Percentiles rank a stretch among this genome's conserved stretches.
phyloP scores from a whole-genome alignment of 352 stramenopile species.

The Globisporangium irregulare region DNA sequence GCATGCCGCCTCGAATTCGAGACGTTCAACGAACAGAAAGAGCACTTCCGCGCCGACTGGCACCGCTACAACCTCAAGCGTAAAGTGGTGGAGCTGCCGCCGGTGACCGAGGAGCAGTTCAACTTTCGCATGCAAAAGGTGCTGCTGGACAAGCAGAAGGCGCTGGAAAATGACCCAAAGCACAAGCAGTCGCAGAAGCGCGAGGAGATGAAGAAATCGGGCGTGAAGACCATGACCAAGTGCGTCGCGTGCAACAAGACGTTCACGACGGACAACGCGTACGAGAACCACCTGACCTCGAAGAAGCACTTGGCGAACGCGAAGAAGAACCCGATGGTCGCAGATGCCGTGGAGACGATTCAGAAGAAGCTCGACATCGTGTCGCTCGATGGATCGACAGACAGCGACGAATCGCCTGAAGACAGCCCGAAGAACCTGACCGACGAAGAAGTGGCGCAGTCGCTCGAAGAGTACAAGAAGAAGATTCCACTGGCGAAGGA shows the following conservation, averaged over 20 bases:
- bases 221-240: constrained; percentile 74
- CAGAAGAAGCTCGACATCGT: constrained; percentile 64
- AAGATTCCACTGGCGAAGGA: constrained; percentile 65
- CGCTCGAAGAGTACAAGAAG: constrained; percentile 80
- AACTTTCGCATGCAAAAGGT: constrained; percentile 77
- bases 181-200: constrained; percentile 66
- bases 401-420: constrained; percentile 13
- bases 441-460: constrained; percentile 54
- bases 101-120: constrained; percentile 89
- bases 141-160: constrained; percentile 51
- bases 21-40: constrained; percentile 64
- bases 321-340: constrained; percentile 62
- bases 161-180: constrained; percentile 60
- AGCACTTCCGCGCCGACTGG: constrained; percentile 96
- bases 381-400: constrained; percentile 22
- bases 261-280: constrained; percentile 77
- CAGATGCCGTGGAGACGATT: constrained; percentile 54
- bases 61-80: constrained; percentile 97
- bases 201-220: constrained; percentile 64
- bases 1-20: constrained; percentile 74
- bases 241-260: constrained; percentile 85
- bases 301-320: constrained; percentile 85
- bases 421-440: constrained; percentile 31
- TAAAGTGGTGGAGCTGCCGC: constrained; percentile 92
- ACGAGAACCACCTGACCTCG: constrained; percentile 81